Evolutionary conservation across 108 stramenopile genomes (phyloP), one percentile per base, ranked within the genome.

Genomic region (Aureococcus anophagefferens): DNA sequence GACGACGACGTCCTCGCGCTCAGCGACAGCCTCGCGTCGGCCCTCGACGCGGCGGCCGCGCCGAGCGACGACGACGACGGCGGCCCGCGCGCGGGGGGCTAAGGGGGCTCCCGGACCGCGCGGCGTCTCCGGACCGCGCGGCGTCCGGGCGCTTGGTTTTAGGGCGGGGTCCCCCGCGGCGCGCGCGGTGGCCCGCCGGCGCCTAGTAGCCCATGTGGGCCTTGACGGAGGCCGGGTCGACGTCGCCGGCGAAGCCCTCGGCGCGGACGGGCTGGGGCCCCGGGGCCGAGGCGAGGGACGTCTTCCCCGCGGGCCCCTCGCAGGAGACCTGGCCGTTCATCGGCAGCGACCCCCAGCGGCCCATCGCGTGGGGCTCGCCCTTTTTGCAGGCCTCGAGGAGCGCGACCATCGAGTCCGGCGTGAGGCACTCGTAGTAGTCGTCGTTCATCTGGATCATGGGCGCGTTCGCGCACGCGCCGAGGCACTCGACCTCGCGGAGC

Each of bases 381-480:
- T 80, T 80, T 86, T 93, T 94, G 85, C 96, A 98, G 16, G 91
- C 87, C 69, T 96, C 93, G 75, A 99, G 78, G 25, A 99, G 82
- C 62, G 93, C 93, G 70, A 92, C 82, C 63, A 87, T 95, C 29
- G 94, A 94, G 68, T 94, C 84, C 32, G 94, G 93, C 64, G 95
- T 98, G 82, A 99, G 87, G 82, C 96, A 96, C 76, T 99, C 97
- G 76, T 94, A 98, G 86, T 94, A 95, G 85, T 98, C 95, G 84
- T 96, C 95, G 74, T 96, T 95, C 70, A 99, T 81, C 85, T 99
- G 99, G 31, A 99, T 81, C 99, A 99, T 99, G 74, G 99, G 99
- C 25, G 99, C 99, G 84, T 99, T 99, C 59, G 97, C 96, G 81
- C 99, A 99, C 9, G 97, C 93, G n/a, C 99, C 99, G 44, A 99